A percentile compares a stretch with the other conserved stretches of the same genome.
Conservation (phyloP, 2,329 filamentous ascomycete species). For the Chaetothyriales sp. region DNA sequence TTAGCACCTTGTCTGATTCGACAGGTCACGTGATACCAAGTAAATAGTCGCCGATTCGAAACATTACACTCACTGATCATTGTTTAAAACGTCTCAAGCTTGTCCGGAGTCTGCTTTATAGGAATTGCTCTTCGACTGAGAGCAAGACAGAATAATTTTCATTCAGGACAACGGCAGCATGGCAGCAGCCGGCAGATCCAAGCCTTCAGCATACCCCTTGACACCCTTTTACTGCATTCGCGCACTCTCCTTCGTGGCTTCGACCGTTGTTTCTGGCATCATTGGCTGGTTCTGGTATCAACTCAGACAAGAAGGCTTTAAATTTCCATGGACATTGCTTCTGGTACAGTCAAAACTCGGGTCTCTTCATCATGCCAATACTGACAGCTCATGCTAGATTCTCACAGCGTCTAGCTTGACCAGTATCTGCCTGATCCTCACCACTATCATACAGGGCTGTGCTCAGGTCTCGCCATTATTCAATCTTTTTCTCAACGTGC, state of each 20-base stretch:
- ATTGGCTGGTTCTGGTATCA: conserved; percentile 42
- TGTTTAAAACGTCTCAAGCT: too few relatives aligned
- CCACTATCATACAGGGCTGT: conserved; percentile 36
- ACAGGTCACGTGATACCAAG: too few relatives aligned
- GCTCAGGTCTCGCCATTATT: conserved; percentile 37
- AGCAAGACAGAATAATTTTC: conserved; percentile 14
- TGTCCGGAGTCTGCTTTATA: too few relatives aligned
- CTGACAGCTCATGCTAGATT: conserved; percentile 26
- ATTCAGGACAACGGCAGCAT: neutral
- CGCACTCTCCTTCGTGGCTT: conserved; percentile 32
- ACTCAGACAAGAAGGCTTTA: conserved; percentile 36
- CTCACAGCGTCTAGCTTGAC: conserved; percentile 37
- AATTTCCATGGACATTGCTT: conserved; percentile 45
- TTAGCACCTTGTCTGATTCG: too few relatives aligned
- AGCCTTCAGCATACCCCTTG: conserved; percentile 21
- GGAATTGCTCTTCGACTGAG: neutral
- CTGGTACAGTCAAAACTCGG: conserved; percentile 27
- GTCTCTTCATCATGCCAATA: neutral
- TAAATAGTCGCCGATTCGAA: too few relatives aligned
- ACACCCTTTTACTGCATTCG: conserved; percentile 28
- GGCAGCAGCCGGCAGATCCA: conserved; percentile 12
- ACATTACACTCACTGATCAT: too few relatives aligned
- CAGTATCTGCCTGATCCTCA: conserved; percentile 33
- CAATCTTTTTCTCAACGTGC: conserved; percentile 35
- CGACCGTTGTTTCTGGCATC: conserved; percentile 39